Percentiles rank a stretch among this genome's conserved stretches.
Conservation (phyloP, 2,329 filamentous ascomycete genomes). For the Colletotrichum orchidophilum region DNA sequence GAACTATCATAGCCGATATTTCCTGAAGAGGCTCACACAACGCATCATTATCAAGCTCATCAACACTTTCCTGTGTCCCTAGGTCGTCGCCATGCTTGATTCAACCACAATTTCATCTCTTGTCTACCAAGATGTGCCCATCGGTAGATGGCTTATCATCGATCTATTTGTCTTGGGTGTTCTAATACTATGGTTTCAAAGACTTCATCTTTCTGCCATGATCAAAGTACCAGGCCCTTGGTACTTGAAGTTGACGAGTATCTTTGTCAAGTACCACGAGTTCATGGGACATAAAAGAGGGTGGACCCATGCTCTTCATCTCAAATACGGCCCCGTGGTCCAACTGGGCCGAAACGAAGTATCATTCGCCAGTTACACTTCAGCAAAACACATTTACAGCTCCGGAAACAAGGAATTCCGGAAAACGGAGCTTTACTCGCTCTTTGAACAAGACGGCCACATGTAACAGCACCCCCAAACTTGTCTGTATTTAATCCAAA, state of each 20-base stretch:
- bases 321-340: background rate
- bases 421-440: background rate
- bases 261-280: background rate
- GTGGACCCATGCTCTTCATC: background rate
- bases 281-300: background rate
- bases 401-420: background rate
- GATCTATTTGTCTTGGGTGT: too few species aligned
- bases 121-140: too few species aligned
- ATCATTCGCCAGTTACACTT: background rate
- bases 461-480: background rate
- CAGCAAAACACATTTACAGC: slow-evolving; percentile 1
- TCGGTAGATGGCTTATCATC: too few species aligned
- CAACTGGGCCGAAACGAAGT: background rate
- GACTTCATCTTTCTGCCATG: background rate
- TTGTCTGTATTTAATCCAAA: background rate
- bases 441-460: background rate
- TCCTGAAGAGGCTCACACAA: too few species aligned
- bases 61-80: too few species aligned
- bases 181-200: too few species aligned
- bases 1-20: too few species aligned
- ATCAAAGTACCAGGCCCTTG: background rate
- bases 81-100: too few species aligned
- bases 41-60: too few species aligned
- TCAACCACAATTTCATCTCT: too few species aligned
- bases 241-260: background rate